Conservation (phyloP, 768 basidiomycete species). For the Sporobolomyces phaffii region DNA sequence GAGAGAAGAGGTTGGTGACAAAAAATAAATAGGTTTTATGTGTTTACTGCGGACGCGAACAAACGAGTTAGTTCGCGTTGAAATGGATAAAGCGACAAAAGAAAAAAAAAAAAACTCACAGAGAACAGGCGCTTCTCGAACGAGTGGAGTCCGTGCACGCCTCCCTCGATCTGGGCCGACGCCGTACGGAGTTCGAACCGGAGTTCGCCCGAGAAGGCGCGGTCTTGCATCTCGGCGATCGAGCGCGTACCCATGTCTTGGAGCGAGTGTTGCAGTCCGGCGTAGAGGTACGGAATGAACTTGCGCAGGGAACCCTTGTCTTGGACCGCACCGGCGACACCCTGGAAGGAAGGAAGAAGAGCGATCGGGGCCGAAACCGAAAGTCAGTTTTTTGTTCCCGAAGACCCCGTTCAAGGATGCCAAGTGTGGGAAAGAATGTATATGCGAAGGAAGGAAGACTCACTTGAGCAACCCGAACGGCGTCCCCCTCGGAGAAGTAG, state of each 20-base stretch:
- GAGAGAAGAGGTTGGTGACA: not conserved
- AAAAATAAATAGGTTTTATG: not conserved
- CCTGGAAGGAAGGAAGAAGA: constrained; percentile 51
- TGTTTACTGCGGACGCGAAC: no score
- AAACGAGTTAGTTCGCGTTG: no score
- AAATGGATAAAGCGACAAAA: no score
- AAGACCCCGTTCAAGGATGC: no score
- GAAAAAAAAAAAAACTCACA: not conserved
- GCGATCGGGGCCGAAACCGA: no score
- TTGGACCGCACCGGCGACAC: constrained; percentile 91
- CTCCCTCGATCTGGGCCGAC: constrained; percentile 90
- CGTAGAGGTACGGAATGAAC: constrained; percentile 64
- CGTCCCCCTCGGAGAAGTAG: constrained; percentile 87
- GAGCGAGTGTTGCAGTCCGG: constrained; percentile 68
- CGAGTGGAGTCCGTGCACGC: constrained; percentile 91
- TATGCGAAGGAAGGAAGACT: constrained; percentile 8
- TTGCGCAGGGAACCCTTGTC: constrained; percentile 93
- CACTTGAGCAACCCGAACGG: constrained; percentile 77
- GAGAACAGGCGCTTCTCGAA: constrained; percentile 53
- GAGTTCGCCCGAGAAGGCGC: constrained; percentile 61
- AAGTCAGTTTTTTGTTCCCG: no score
- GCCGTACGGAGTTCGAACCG: constrained; percentile 90
- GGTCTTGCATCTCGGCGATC: constrained; percentile 61
- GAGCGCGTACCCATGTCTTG: constrained; percentile 82
- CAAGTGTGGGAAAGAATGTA: no score